phyloP scores from a whole-genome alignment of 164 flowering plant genomes.

The Liriodendron chinense region DNA sequence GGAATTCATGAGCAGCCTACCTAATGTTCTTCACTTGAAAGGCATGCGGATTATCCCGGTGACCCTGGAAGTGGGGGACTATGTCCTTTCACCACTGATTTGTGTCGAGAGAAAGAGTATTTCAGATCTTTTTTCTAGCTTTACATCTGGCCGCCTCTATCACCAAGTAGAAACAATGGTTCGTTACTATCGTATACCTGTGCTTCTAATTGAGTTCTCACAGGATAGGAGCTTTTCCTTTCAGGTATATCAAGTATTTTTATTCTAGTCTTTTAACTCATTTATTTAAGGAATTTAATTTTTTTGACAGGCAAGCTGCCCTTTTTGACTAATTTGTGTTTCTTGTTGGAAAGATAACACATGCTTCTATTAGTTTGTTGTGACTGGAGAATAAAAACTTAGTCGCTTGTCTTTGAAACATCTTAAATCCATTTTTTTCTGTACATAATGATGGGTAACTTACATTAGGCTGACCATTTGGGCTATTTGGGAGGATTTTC shows the following conservation, averaged over 20 bases:
- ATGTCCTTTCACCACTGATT: constrained; percentile 87
- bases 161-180: constrained; percentile 91
- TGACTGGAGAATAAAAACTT: too few relatives aligned
- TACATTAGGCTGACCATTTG: too few relatives aligned
- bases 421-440: too few relatives aligned
- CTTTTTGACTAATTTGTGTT: too few relatives aligned
- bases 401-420: too few relatives aligned
- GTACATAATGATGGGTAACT: too few relatives aligned
- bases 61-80: constrained; percentile 94
- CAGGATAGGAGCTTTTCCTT: constrained; percentile 98
- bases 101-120: constrained; percentile 98
- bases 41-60: constrained; percentile 94
- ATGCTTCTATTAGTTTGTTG: too few relatives aligned
- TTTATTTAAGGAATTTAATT: not conserved
- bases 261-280: not conserved
- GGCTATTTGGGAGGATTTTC: too few relatives aligned
- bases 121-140: constrained; percentile 87
- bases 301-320: not conserved
- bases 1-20: constrained; percentile 99
- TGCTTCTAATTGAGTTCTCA: constrained; percentile 94
- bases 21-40: constrained; percentile 96
- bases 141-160: constrained; percentile 92
- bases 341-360: too few relatives aligned
- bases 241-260: constrained; percentile 51
- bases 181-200: constrained; percentile 87